Base-by-base conservation (phyloP, 768 basidiomycete species). In the Leccinum longicurvipes region DNA sequence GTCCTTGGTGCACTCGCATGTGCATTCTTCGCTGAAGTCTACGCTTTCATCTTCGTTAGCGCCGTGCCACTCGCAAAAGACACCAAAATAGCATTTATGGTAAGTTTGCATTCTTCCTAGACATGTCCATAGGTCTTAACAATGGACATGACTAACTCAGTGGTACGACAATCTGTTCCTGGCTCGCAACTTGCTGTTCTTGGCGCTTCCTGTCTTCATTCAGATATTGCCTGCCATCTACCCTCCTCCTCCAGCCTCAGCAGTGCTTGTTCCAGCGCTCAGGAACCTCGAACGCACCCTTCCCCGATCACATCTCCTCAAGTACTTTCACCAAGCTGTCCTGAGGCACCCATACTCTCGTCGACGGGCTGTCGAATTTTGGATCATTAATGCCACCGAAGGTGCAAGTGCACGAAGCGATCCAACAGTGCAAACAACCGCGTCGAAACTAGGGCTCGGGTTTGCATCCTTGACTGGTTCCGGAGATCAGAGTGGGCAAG, bases 121-220 rank as follows among this genome's bases (percentile, higher is more conserved):
- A 50, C 17, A 12, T 23, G 6, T 47, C 31, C 14, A 11, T 21
- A 27, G 19, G 23, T 27, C 39, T 28, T 65, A 31, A 61, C 41
- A 10, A 39, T 12, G 34, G 25, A 19, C 5, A 19, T 45, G 27
- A 49, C n/a, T n/a, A 21, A 54, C 17, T 14, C 49, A 90, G 88
- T 86, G 83, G 83, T 85, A 88, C 70, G 86, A 90, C 66, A 73
- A 65, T 25, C 70, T 85, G 34, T 78, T 80, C 65, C 65, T 76
- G 47, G 57, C 71, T 31, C 86, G 89, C n/a, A 79, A 81, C 51
- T 25, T 75, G 2, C 67, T 87, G 51, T 86, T 90, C 71, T 73
- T 88, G 54, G 7, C 77, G 28, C 73, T 89, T 3, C 84, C 87
- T 5, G 58, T 82, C 25, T 32, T 80, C 50, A 64, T 84, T 10